phyloP scores from a whole-genome alignment of 805 yeast species.

The Yamadazyma olivae region DNA sequence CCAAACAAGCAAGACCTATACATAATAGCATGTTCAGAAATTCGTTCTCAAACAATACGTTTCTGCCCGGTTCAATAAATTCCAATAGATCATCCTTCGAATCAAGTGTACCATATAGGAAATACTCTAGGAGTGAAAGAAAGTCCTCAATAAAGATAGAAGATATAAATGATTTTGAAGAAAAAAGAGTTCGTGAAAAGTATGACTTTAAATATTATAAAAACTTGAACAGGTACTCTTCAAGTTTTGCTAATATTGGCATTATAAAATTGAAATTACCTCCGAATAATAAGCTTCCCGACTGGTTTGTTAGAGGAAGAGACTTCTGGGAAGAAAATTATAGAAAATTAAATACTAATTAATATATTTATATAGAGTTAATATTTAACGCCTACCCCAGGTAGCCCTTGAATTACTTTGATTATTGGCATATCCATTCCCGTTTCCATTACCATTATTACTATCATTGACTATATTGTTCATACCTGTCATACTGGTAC shows the following conservation, averaged over 20 bases:
- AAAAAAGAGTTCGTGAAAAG: constrained; percentile 17
- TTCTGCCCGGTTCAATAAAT: neutral
- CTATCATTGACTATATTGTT: constrained; percentile 4
- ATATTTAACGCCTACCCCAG: neutral
- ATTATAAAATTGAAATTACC: constrained; percentile 53
- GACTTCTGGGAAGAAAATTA: constrained; percentile 61
- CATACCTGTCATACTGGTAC: constrained; percentile 15
- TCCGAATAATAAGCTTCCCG: constrained; percentile 59
- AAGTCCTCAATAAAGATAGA: constrained; percentile 8
- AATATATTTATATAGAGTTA: too few species aligned
- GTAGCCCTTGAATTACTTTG: neutral
- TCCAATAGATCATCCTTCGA: constrained; percentile 11
- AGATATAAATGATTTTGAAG: constrained; percentile 12
- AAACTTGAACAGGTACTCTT: constrained; percentile 29
- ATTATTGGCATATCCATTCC: too few species aligned
- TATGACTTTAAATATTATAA: constrained; percentile 40
- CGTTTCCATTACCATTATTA: neutral
- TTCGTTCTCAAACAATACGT: constrained; percentile 7
- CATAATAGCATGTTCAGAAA: constrained; percentile 17
- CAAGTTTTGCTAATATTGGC: constrained; percentile 34
- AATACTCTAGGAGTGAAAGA: constrained; percentile 7
- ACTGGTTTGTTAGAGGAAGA: constrained; percentile 68
- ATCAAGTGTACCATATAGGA: constrained; percentile 1
- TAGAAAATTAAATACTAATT: constrained; percentile 4
- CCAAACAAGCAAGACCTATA: constrained; percentile 21